Evolutionary conservation across 176 grass and related monocot genomes (phyloP).

Genomic region (Chrysopogon serrulatus): DNA sequence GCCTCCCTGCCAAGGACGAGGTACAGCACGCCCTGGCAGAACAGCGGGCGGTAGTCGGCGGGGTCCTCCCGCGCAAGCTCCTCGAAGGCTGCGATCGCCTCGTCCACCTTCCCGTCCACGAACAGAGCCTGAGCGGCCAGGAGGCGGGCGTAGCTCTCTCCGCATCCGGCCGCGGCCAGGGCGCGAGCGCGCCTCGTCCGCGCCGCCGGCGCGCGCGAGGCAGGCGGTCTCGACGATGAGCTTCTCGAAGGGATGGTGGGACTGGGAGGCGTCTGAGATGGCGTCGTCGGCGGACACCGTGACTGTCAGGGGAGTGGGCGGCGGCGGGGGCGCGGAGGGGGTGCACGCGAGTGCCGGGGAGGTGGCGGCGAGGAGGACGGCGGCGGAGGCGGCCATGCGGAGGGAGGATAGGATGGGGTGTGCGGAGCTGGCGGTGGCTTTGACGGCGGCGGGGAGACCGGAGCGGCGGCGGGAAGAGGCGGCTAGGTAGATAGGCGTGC

Average conservation of each 20-base stretch:
- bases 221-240: slow-evolving; percentile 58
- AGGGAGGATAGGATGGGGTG: slow-evolving; percentile 45
- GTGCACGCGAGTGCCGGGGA: slow-evolving; percentile 41
- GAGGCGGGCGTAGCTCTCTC: slow-evolving; percentile 38
- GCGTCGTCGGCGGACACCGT: slow-evolving; percentile 14
- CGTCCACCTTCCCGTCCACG: slow-evolving; percentile 58
- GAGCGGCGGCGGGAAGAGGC: not conserved
- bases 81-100: slow-evolving; percentile 57
- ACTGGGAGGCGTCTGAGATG: not conserved
- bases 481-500: not conserved
- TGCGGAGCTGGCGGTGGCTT: slow-evolving; percentile 28
- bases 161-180: slow-evolving; percentile 35
- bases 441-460: not conserved
- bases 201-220: slow-evolving; percentile 30
- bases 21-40: slow-evolving; percentile 66
- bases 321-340: not conserved
- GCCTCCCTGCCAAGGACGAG: slow-evolving; percentile 24
- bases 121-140: slow-evolving; percentile 61
- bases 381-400: slow-evolving; percentile 54
- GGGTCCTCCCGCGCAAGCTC: slow-evolving; percentile 60
- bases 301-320: not conserved
- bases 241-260: slow-evolving; percentile 37
- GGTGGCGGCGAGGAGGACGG: slow-evolving; percentile 51
- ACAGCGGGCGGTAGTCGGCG: slow-evolving; percentile 54
- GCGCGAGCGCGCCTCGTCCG: slow-evolving; percentile 22